Base-by-base conservation (phyloP, 306 rosid species). In the Pyrus bretschneideri region DNA sequence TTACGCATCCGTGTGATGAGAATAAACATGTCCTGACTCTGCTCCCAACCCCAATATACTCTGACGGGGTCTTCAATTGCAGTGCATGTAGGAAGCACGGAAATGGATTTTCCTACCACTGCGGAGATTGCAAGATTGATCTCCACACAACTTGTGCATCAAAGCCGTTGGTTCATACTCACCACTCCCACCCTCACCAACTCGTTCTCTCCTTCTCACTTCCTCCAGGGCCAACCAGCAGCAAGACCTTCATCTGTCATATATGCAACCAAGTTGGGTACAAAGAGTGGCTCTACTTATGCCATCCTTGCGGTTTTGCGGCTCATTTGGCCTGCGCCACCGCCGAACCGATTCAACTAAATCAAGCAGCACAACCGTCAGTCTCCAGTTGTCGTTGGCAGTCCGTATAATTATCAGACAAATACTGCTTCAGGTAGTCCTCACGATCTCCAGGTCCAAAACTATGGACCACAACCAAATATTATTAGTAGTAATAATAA, bases 281-380 rank as follows among this genome's bases (percentile, higher is more conserved):
- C 69, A 73, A 27, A 42, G 77, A 29, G 58, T 60, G 77, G 77
- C 54, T 73, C 67, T 73, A 73, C 67, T 11, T 35, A 55, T 73
- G 77, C 44, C 44, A 7, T 8, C 55, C 77, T 11, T 61, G 77
- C 29, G 59, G 18, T 5, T 73, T 73, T 23, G 9, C 23, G 19
- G 77, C 44, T 25, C 69, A 73, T 60, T 60, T 73, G 38, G 67
- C 31, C 8, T 72, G 76, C 8, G 40, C 76, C 31, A 72, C 12
- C 0, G 21, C 67, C 2, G 15, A n/a, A 22, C 76, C 57, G 6
- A 27, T 58, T 59, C 64, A 59, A 11, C 31, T 22, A 59, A 22
- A 22, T 22, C 64, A 59, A 23, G 30, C 17, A 23, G 31, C 33
- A 59, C 23, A 8, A 57, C 12, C 4, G 11, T 9, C 11, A n/a